phyloP scores from a whole-genome alignment of 345 rosid species.

The Gynandropsis gynandra region DNA sequence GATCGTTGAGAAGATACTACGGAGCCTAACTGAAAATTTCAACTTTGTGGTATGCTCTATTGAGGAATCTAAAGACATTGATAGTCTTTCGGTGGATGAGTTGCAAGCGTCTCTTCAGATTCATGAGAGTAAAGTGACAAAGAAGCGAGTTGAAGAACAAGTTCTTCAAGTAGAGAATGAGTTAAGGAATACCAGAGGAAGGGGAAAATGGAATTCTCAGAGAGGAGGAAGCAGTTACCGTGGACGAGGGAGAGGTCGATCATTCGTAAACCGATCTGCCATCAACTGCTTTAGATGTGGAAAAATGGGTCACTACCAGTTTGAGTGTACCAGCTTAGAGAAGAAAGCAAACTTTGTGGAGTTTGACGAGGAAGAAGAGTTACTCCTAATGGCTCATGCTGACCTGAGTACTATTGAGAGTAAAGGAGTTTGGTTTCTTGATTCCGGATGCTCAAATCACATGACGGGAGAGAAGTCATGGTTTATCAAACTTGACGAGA shows the following conservation, averaged over 20 bases:
- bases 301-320: neutral
- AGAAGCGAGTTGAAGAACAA: too few species aligned
- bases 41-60: too few species aligned
- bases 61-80: too few species aligned
- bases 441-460: neutral
- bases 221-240: fast-evolving
- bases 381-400: too few species aligned
- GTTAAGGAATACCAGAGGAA: neutral
- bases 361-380: too few species aligned
- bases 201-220: fast-evolving
- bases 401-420: neutral
- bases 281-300: neutral
- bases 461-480: constrained; percentile 4
- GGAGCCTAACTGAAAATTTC: too few species aligned
- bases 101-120: too few species aligned
- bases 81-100: too few species aligned
- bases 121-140: too few species aligned
- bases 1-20: neutral
- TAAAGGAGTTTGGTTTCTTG: neutral
- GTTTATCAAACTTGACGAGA: neutral
- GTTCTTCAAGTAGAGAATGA: too few species aligned
- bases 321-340: neutral
- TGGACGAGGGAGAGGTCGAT: neutral
- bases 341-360: neutral
- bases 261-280: neutral